A percentile compares a stretch with the other conserved stretches of the same genome.
phyloP scores from a whole-genome alignment of 352 stramenopile species.

The Pilasporangium apinafurcum region DNA sequence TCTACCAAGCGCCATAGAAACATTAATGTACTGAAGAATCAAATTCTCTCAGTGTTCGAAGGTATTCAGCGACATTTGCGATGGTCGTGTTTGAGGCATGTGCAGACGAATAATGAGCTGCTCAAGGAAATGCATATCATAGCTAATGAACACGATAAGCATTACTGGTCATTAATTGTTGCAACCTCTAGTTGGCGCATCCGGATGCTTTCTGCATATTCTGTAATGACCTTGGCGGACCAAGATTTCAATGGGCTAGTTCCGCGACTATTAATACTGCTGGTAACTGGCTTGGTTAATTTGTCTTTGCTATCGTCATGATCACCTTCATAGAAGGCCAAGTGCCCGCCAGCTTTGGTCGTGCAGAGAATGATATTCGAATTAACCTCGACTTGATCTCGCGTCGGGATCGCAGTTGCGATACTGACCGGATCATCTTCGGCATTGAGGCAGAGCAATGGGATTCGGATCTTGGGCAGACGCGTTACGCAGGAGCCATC shows the following conservation, averaged over 20 bases:
- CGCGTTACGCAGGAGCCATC: conserved; percentile 38
- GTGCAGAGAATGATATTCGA: conserved; percentile 56
- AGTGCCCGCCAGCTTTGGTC: conserved; percentile 57
- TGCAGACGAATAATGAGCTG: too few species aligned
- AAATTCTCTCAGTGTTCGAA: too few species aligned
- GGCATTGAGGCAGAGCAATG: conserved; percentile 59
- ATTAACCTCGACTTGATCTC: conserved; percentile 27
- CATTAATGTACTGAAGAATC: too few species aligned
- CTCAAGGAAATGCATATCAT: too few species aligned
- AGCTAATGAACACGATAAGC: too few species aligned
- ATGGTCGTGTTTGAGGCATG: too few species aligned
- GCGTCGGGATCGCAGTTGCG: conserved; percentile 19
- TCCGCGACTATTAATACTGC: too few species aligned
- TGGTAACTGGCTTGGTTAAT: too few species aligned
- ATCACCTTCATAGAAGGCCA: conserved; percentile 58
- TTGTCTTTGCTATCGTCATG: too few species aligned
- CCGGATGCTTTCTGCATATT: conserved; percentile 49
- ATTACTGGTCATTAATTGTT: too few species aligned
- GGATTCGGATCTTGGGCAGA: conserved; percentile 28
- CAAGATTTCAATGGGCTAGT: conserved; percentile 37
- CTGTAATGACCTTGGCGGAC: conserved; percentile 35
- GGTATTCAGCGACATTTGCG: too few species aligned
- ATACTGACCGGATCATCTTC: conserved; percentile 60
- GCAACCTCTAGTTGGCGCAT: conserved; percentile 12
- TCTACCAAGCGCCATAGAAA: too few species aligned